A percentile compares a stretch with the other conserved stretches of the same genome.
Evolutionary conservation across 2,329 filamentous ascomycete genomes (phyloP).

Genomic region (Lizonia empirigonia): DNA sequence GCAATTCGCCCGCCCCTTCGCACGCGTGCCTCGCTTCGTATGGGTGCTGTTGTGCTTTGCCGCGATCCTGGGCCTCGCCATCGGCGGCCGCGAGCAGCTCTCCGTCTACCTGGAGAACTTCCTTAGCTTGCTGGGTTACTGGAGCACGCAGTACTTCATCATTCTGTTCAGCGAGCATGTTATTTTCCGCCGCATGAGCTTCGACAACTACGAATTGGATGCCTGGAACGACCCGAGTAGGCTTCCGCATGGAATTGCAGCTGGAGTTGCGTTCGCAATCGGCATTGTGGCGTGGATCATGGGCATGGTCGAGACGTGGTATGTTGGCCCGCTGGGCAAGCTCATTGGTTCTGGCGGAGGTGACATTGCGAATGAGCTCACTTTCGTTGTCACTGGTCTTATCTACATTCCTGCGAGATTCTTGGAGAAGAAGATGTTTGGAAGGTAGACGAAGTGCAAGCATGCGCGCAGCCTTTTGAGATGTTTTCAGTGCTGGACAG

Average conservation of each 20-base stretch:
- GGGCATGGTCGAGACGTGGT: conserved; percentile 66
- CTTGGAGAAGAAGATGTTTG: conserved; percentile 35
- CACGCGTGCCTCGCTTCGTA: conserved; percentile 59
- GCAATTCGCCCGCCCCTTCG: conserved; percentile 55
- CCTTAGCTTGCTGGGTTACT: conserved; percentile 55
- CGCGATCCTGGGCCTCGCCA: conserved; percentile 51
- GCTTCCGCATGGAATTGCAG: conserved; percentile 52
- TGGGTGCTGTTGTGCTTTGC: conserved; percentile 54
- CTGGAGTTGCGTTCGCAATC: conserved; percentile 46
- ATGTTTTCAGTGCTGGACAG: too few species aligned
- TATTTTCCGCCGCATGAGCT: conserved; percentile 57
- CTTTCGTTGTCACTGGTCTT: conserved; percentile 32
- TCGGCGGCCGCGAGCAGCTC: conserved; percentile 52
- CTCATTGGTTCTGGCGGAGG: conserved; percentile 34
- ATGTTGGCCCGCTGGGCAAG: conserved; percentile 50
- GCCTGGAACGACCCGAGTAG: conserved; percentile 54
- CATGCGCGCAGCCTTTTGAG: too few species aligned
- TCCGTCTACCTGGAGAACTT: conserved; percentile 54
- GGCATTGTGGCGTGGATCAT: conserved; percentile 56
- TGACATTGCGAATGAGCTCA: conserved; percentile 40
- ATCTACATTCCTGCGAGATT: conserved; percentile 37
- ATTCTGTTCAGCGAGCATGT: conserved; percentile 55
- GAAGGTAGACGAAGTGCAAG: conserved; percentile 18
- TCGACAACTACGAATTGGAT: conserved; percentile 52
- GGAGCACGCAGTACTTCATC: conserved; percentile 54